Percentiles rank a stretch among this genome's conserved stretches.
These are phyloP conservation scores for Hanseniaspora lachancei DNA, from an alignment of 805 yeast species.

Conservation along the genomic window DNA sequence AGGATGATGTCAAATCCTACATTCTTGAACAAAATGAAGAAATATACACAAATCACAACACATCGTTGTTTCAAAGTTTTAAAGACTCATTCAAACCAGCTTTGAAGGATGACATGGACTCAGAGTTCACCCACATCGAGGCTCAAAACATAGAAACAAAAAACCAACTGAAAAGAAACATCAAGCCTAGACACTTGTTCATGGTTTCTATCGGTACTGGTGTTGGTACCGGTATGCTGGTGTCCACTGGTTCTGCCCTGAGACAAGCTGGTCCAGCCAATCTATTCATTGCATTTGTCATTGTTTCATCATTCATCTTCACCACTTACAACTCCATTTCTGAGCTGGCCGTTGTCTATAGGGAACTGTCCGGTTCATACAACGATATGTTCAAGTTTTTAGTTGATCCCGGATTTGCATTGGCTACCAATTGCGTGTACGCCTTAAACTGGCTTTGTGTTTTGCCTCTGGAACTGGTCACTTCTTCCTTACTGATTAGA, in stretches of 20 bases:
- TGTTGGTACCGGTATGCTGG: conserved; percentile 63
- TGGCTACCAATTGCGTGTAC: conserved; percentile 63
- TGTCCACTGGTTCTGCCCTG: conserved; percentile 53
- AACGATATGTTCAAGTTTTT: conserved; percentile 48
- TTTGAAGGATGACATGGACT: background rate
- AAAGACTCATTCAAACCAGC: conserved; percentile 10
- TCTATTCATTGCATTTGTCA: conserved; percentile 42
- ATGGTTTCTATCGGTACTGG: conserved; percentile 36
- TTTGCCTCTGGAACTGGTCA: conserved; percentile 53
- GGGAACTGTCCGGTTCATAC: conserved; percentile 47
- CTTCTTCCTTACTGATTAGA: conserved; percentile 44
- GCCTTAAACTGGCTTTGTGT: conserved; percentile 52
- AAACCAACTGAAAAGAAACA: background rate
- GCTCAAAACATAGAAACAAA: background rate
- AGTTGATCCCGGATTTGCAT: conserved; percentile 56
- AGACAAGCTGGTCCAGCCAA: conserved; percentile 53
- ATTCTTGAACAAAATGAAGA: background rate
- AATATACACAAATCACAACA: background rate
- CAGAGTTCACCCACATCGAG: background rate
- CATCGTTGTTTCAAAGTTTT: background rate
- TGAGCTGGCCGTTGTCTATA: conserved; percentile 56
- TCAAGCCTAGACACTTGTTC: conserved; percentile 12
- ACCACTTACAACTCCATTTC: conserved; percentile 52
- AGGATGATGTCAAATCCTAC: background rate
- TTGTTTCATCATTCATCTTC: conserved; percentile 50